Evolutionary conservation across 2,329 filamentous ascomycete species (phyloP).

Genomic region (Hymenotorrendiella dingleyae): DNA sequence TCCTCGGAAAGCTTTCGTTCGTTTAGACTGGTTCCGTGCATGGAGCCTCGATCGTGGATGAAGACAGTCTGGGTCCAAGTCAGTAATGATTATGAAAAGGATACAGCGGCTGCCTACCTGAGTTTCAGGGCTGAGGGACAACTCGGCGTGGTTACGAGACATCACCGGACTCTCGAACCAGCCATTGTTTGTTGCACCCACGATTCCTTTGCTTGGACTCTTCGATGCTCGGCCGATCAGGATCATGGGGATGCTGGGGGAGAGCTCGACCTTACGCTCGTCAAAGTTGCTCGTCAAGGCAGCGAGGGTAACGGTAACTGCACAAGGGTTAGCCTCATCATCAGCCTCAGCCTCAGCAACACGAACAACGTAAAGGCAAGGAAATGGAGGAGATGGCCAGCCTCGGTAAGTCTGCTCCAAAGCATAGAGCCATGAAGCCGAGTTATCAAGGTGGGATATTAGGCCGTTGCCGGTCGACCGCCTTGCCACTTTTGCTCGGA

Average conservation of each 20-base stretch:
- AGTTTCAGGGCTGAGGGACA: constrained; percentile 38
- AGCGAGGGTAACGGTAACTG: constrained; percentile 21
- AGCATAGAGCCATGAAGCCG: background rate
- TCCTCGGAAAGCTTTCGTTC: constrained; percentile 34
- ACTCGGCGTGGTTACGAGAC: constrained; percentile 59
- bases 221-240: constrained; percentile 42
- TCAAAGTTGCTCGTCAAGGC: constrained; percentile 19
- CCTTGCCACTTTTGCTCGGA: constrained; percentile 6
- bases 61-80: constrained; percentile 34
- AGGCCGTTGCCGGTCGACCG: constrained; percentile 1
- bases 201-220: constrained; percentile 37
- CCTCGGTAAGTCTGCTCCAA: background rate
- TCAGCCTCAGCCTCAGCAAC: constrained; percentile 10
- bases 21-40: constrained; percentile 57
- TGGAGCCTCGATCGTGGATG: constrained; percentile 50
- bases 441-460: background rate
- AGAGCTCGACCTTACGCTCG: constrained; percentile 21
- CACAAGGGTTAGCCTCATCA: too few species aligned
- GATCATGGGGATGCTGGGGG: constrained; percentile 11
- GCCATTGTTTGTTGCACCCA: constrained; percentile 46
- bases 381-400: background rate
- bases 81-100: constrained; percentile 10
- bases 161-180: constrained; percentile 69
- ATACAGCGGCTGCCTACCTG: constrained; percentile 30
- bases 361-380: background rate